Conservation (phyloP, 1,139 yeast genomes). For the Geotrichum europaeum region DNA sequence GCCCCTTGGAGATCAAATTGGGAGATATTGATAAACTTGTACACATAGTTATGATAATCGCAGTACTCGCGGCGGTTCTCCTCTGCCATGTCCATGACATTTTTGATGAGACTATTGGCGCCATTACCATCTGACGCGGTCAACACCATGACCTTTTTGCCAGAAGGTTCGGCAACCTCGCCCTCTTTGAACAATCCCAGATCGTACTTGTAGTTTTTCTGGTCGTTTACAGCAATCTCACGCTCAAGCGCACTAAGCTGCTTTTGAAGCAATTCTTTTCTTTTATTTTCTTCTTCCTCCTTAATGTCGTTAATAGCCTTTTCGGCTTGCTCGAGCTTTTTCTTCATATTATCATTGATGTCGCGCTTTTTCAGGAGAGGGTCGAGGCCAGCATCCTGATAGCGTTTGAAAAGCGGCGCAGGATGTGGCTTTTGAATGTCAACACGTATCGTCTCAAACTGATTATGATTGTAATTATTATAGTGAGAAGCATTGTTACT, state of each 20-base stretch:
- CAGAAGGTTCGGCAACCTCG: conserved; percentile 17
- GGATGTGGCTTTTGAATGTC: neutral
- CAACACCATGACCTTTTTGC: conserved; percentile 27
- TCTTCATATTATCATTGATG: neutral
- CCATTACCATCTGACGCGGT: conserved; percentile 32
- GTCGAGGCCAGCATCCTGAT: neutral
- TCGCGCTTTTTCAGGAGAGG: neutral
- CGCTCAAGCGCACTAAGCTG: conserved; percentile 3
- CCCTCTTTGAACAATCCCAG: conserved; percentile 2
- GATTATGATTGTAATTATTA: neutral
- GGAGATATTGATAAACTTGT: conserved; percentile 29
- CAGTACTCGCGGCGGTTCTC: conserved; percentile 33
- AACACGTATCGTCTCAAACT: neutral
- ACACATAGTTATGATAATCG: conserved; percentile 29
- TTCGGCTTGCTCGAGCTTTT: conserved; percentile 14
- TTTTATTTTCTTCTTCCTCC: conserved; percentile 11
- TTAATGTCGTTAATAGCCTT: conserved; percentile 9
- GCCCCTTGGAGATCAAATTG: conserved; percentile 16
- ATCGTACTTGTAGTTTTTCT: conserved; percentile 7
- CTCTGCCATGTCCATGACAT: conserved; percentile 26
- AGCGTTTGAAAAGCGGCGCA: neutral
- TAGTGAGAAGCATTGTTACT: neutral
- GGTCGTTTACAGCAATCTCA: conserved; percentile 11
- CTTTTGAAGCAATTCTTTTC: conserved; percentile 13
- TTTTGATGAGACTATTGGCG: conserved; percentile 22